These are phyloP conservation scores for Podaxis pistillaris DNA, from an alignment of 768 basidiomycete species.

Conservation along the genomic window DNA sequence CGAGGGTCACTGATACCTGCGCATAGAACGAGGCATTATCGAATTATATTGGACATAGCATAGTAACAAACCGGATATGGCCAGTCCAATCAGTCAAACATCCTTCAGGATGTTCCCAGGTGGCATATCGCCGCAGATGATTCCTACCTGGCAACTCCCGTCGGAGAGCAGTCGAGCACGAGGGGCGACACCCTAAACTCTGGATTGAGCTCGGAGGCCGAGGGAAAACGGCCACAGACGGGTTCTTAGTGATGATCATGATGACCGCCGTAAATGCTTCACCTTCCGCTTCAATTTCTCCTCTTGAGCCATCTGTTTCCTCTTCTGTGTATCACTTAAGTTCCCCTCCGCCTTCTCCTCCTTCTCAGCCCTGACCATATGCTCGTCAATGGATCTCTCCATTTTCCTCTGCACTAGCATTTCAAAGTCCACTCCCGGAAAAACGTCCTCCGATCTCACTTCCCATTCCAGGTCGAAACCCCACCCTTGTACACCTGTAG, in stretches of 20 bases:
- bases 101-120: not conserved
- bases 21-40: not conserved
- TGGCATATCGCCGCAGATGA: not conserved
- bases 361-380: constrained; percentile 39
- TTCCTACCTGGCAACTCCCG: constrained; percentile 1
- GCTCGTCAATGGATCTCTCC: constrained; percentile 65
- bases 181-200: not conserved
- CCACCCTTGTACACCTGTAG: constrained; percentile 56
- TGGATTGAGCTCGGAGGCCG: not conserved
- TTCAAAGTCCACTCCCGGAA: constrained; percentile 21
- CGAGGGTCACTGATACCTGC: not conserved
- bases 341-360: constrained; percentile 56
- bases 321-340: constrained; percentile 70
- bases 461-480: constrained; percentile 85
- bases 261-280: constrained; percentile 23
- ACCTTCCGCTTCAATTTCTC: constrained; percentile 39
- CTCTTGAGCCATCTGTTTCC: constrained; percentile 47
- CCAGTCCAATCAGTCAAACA: not conserved
- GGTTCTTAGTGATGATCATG: constrained; percentile 2
- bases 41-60: constrained; percentile 1
- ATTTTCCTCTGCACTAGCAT: constrained; percentile 58
- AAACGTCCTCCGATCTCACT: constrained; percentile 27
- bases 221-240: not conserved
- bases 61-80: constrained; percentile 3
- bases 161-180: not conserved